Evolutionary conservation across 352 stramenopile species (phyloP), one percentile per base, ranked within the genome.

Genomic region (Globisporangium echinulatum): DNA sequence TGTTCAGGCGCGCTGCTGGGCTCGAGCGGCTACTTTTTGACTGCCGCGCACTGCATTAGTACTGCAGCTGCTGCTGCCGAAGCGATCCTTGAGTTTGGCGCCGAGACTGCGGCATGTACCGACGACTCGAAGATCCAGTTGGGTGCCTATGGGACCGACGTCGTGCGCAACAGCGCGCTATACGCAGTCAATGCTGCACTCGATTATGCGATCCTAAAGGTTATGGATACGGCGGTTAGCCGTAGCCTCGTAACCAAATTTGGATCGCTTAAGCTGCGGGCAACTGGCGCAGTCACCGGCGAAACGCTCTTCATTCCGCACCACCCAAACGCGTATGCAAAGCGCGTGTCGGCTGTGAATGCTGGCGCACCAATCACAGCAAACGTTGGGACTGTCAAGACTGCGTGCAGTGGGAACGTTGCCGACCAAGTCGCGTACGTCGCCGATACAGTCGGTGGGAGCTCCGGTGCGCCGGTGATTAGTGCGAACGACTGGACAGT

Each of bases 261-360:
- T 36, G 62, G 68, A 6, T 71, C 19, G 51, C 17, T 72, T 11
- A 68, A 43, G 42, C 47, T 75, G 3, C 61, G 65, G 7, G 43
- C 44, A 0, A 8, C 42, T 15, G 56, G 56, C 14, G 57, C 54
- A 8, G 61, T 43, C 1, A 49, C 48, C 7, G 58, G 51, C 3
- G 68, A 75, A 19, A 38, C 62, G 43, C 37, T 75, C 13, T 72
- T 71, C 47, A 62, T 75, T 17, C 43, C 65, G 5, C 65, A 72
- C 56, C 59, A 72, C 49, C 44, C 68, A 3, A 59, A 66, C 50
- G 58, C 57, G 15, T 64, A 59, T 47, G 60, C 58, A 40, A 68
- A 69, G 64, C 52, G 60, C 7, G 40, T 33, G 25, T 33, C 25
- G 25, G 25, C 25, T 33, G 25, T 33, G 25, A 33, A 33, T 33